Percentiles rank a stretch among this genome's conserved stretches.
Evolutionary conservation across 495 filamentous ascomycete genomes (phyloP).

Genomic region (Hypoxylon crocopeplum): DNA sequence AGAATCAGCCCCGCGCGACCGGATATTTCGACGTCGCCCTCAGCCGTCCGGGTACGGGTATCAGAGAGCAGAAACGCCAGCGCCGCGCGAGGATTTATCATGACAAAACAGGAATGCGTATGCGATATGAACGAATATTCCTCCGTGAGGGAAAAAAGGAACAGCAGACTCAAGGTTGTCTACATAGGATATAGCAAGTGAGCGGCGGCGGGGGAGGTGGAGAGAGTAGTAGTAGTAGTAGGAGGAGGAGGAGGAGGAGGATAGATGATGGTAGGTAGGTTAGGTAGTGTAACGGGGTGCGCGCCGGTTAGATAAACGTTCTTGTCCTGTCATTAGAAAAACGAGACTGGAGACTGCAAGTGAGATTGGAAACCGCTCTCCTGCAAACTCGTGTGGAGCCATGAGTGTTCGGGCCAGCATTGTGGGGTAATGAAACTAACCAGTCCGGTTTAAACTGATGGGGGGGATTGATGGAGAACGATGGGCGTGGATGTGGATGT

Average conservation of each 20-base stretch:
- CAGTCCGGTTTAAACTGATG: no score
- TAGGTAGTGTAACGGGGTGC: constrained; percentile 33
- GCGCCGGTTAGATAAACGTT: constrained; percentile 39
- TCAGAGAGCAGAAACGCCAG: constrained; percentile 36
- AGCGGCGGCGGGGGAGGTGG: constrained; percentile 11
- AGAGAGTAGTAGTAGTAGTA: no score
- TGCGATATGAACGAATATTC: constrained; percentile 6
- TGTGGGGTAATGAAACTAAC: constrained; percentile 37
- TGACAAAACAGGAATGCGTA: constrained; percentile 40
- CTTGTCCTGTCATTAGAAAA: constrained; percentile 21
- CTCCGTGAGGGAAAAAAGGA: constrained; percentile 9
- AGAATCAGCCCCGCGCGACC: constrained; percentile 35
- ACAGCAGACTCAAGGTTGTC: background rate
- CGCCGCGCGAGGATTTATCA: constrained; percentile 30
- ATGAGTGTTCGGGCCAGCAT: constrained; percentile 35
- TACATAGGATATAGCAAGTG: constrained; percentile 28
- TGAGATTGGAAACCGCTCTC: constrained; percentile 33
- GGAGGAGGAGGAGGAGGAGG: no score
- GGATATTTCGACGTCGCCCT: constrained; percentile 37
- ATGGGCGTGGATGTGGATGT: background rate
- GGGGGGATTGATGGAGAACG: background rate
- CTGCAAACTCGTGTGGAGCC: constrained; percentile 18
- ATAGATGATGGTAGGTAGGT: no score
- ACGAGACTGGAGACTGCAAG: constrained; percentile 9
- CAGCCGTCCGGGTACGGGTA: constrained; percentile 39